A percentile compares a stretch with the other conserved stretches of the same genome.
phyloP scores from a whole-genome alignment of 139 green algal genomes.

The Closterium sp. region DNA sequence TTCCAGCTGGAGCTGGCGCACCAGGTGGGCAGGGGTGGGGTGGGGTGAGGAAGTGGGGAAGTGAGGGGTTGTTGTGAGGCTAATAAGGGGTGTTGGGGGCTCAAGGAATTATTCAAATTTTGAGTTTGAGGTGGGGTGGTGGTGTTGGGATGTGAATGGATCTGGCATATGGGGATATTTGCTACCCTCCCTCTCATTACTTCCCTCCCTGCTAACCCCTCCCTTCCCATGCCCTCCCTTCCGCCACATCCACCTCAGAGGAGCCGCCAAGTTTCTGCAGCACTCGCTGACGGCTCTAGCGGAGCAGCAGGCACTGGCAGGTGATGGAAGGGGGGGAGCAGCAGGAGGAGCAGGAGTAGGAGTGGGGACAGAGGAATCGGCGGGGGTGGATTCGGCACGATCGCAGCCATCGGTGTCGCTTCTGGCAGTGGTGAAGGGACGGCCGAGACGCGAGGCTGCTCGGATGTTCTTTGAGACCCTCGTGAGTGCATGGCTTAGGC shows the following conservation, averaged over 20 bases:
- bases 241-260: not conserved
- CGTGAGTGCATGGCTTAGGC: slow-evolving; percentile 16
- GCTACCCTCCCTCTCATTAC: too few relatives aligned
- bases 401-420: not conserved
- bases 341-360: not conserved
- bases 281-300: not conserved
- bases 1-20: not conserved
- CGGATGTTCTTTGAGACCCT: slow-evolving; percentile 60
- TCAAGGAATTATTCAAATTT: too few relatives aligned
- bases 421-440: slow-evolving; percentile 29
- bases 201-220: too few relatives aligned
- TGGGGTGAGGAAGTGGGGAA: not conserved
- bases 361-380: not conserved
- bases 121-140: too few relatives aligned
- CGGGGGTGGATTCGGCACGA: not conserved
- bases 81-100: too few relatives aligned
- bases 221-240: not conserved
- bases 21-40: not conserved
- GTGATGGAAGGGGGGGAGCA: not conserved
- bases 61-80: not conserved
- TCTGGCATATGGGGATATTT: too few relatives aligned
- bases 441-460: slow-evolving; percentile 42
- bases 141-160: too few relatives aligned
- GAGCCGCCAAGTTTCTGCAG: not conserved
- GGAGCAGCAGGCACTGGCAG: not conserved